phyloP scores from a whole-genome alignment of 371 early-diverging fungal genomes.

The Saksenaea oblongispora region DNA sequence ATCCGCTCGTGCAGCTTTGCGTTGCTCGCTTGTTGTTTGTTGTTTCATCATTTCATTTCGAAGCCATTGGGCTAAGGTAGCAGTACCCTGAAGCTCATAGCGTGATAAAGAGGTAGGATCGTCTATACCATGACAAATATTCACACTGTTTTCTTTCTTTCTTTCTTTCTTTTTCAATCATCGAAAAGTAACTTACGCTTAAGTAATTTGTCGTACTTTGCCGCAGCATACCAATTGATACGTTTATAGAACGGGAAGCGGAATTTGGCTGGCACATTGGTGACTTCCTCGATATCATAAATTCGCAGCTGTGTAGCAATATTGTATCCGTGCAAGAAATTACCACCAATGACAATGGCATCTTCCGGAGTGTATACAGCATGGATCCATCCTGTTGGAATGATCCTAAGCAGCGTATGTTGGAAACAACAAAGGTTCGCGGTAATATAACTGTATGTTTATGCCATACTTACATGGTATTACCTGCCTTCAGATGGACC shows the following conservation, averaged over 20 bases:
- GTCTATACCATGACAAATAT: not conserved
- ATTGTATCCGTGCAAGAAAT: conserved; percentile 81
- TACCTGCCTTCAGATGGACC: conserved; percentile 71
- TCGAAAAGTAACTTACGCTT: conserved; percentile 16
- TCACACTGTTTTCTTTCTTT: not conserved
- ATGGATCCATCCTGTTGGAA: conserved; percentile 96
- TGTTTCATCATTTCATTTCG: not conserved
- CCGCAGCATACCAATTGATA: conserved; percentile 76
- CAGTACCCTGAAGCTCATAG: conserved; percentile 9
- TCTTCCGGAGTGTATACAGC: conserved; percentile 88
- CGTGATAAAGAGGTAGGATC: not conserved
- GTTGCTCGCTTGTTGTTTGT: not conserved
- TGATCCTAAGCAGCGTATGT: conserved; percentile 57
- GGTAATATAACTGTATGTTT: too few relatives aligned
- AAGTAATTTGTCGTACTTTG: conserved; percentile 31
- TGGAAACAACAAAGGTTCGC: not conserved
- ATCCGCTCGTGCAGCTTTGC: conserved; percentile 3
- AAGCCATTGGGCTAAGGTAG: conserved; percentile 11
- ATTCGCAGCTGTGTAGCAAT: conserved; percentile 69
- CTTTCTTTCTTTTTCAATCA: conserved; percentile 10
- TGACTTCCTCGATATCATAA: conserved; percentile 75
- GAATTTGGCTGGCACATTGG: conserved; percentile 77
- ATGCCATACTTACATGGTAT: conserved; percentile 65
- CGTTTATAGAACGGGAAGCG: conserved; percentile 84
- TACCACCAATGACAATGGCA: conserved; percentile 91